Evolutionary conservation across 441 rosid genomes (phyloP).

Genomic region (Euphorbia corollata): DNA sequence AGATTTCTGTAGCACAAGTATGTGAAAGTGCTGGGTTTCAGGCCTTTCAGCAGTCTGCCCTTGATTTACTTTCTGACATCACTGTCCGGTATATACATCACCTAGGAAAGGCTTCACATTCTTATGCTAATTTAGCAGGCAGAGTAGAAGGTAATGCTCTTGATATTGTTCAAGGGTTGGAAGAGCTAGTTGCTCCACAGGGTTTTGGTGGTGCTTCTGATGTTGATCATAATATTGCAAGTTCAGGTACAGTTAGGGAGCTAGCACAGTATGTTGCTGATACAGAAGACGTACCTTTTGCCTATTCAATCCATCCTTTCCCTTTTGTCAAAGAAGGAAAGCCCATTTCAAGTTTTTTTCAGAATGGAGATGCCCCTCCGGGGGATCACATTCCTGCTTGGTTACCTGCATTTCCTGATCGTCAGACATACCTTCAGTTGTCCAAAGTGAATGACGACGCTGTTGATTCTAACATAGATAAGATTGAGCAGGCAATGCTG

Average conservation of each 20-base stretch:
- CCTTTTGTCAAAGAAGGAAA: conserved; percentile 53
- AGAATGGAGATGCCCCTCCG: conserved; percentile 57
- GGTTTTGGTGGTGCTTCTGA: conserved; percentile 67
- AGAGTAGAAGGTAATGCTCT: conserved; percentile 55
- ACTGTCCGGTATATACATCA: conserved; percentile 40
- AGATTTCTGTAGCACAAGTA: conserved; percentile 63
- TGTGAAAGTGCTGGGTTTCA: conserved; percentile 72
- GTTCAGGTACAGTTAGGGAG: conserved; percentile 60
- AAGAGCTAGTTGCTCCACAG: conserved; percentile 49
- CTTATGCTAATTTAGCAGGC: conserved; percentile 59
- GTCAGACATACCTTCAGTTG: conserved; percentile 29
- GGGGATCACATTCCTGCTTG: conserved; percentile 71
- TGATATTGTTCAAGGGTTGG: conserved; percentile 68
- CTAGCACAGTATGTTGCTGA: conserved; percentile 51
- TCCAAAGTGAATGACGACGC: conserved; percentile 27
- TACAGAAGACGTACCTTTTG: conserved; percentile 52
- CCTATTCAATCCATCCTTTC: conserved; percentile 52
- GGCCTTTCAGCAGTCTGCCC: conserved; percentile 69
- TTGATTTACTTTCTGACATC: conserved; percentile 58
- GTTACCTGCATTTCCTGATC: conserved; percentile 74
- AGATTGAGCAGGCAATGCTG: conserved; percentile 28
- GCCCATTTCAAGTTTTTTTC: conserved; percentile 41
- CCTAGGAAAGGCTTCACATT: conserved; percentile 49
- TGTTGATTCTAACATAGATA: conserved; percentile 27
- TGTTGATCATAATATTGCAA: conserved; percentile 48